Evolutionary conservation across 2,329 filamentous ascomycete genomes (phyloP).

Genomic region (Calonectria pteridis): DNA sequence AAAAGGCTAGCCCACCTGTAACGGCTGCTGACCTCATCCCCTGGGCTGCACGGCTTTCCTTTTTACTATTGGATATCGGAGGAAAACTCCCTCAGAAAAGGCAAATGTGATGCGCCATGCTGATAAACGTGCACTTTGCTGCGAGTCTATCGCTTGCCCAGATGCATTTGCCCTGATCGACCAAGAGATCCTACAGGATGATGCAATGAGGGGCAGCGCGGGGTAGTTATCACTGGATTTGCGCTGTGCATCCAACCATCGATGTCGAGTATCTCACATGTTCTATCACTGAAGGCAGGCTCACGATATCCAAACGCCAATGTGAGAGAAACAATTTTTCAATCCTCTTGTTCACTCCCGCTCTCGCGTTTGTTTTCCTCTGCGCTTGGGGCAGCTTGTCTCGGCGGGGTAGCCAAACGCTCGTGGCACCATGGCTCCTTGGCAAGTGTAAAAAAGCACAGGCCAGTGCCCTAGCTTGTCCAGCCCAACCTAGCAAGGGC

Average conservation of each 20-base stretch:
- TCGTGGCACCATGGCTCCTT: not conserved
- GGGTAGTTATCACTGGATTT: conserved; percentile 1
- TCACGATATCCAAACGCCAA: not conserved
- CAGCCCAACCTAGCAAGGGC: not conserved
- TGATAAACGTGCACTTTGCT: not conserved
- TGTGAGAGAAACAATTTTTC: not conserved
- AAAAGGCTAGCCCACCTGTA: not conserved
- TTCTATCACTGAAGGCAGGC: not conserved
- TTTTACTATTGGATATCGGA: not conserved
- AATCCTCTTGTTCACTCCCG: not conserved
- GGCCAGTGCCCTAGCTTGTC: not conserved
- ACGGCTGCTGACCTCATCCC: not conserved
- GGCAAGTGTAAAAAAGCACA: not conserved
- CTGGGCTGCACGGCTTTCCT: not conserved
- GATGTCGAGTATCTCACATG: not conserved
- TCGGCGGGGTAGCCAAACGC: not conserved
- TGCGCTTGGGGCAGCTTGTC: not conserved
- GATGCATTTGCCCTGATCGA: not conserved
- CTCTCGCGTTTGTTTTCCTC: not conserved
- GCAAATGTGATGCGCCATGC: not conserved
- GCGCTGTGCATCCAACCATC: not conserved
- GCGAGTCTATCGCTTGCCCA: not conserved
- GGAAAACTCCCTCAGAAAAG: not conserved
- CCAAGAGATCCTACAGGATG: conserved; percentile 5
- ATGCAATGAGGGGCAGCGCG: conserved; percentile 27